A percentile compares a stretch with the other conserved stretches of the same genome.
These are phyloP conservation scores for Eucalyptus virginea DNA, from an alignment of 345 rosid species.

Conservation along the genomic window DNA sequence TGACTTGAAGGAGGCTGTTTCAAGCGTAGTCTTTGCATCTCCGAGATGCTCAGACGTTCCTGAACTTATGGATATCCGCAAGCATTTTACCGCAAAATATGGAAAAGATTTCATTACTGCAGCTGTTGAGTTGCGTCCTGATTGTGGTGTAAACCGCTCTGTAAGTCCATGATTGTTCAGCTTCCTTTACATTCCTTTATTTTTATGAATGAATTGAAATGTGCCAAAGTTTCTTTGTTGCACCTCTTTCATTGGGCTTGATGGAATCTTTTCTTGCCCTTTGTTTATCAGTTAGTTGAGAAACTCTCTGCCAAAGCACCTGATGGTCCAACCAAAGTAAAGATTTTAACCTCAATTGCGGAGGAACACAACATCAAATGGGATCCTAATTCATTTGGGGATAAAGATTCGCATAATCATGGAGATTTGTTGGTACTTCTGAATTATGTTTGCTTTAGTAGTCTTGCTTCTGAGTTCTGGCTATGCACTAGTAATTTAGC, in stretches of 20 bases:
- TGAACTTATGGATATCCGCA: conserved; percentile 62
- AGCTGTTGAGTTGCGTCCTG: conserved; percentile 66
- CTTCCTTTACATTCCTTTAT: neutral
- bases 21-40: conserved; percentile 69
- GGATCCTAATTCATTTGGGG: conserved; percentile 56
- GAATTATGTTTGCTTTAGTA: neutral
- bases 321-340: conserved; percentile 67
- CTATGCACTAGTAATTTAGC: neutral
- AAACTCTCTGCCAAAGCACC: conserved; percentile 77
- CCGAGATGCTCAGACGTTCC: conserved; percentile 73
- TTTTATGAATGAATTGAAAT: neutral
- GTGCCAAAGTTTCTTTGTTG: neutral
- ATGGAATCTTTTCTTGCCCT: neutral
- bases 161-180: conserved; percentile 22
- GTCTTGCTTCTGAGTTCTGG: neutral
- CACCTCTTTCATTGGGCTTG: neutral
- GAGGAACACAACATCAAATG: conserved; percentile 69
- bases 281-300: conserved; percentile 52
- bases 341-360: conserved; percentile 67
- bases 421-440: conserved; percentile 47
- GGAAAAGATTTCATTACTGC: conserved; percentile 79
- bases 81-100: conserved; percentile 70
- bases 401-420: conserved; percentile 30
- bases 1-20: conserved; percentile 87
- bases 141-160: conserved; percentile 79